Conservation (phyloP, 768 basidiomycete species). For the Mycena rosella region DNA sequence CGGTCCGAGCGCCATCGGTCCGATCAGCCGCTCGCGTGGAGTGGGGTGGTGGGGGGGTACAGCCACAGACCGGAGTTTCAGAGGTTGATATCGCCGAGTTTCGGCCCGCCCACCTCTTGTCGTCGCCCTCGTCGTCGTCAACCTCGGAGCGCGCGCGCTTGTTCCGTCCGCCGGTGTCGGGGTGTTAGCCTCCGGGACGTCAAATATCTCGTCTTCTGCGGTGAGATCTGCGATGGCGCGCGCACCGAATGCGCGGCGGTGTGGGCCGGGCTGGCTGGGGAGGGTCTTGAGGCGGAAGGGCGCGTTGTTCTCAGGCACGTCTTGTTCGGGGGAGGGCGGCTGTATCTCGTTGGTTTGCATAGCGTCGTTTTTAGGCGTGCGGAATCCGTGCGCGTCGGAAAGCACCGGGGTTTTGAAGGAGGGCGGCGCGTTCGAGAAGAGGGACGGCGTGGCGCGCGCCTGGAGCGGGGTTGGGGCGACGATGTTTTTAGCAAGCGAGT, state of each 20-base stretch:
- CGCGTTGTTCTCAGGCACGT: neutral
- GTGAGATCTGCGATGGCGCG: conserved; percentile 6
- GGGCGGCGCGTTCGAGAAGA: conserved; percentile 18
- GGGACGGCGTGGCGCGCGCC: conserved; percentile 13
- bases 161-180: neutral
- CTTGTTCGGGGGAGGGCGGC: neutral
- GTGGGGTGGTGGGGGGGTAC: too few species aligned
- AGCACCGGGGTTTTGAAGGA: conserved; percentile 30
- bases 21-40: too few species aligned
- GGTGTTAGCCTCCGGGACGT: conserved; percentile 5
- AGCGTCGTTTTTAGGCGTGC: neutral
- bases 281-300: conserved; percentile 13
- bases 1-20: too few species aligned
- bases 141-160: conserved; percentile 27
- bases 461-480: conserved; percentile 29
- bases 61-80: too few species aligned
- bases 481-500: conserved; percentile 9
- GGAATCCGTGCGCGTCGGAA: conserved; percentile 14
- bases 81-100: too few species aligned
- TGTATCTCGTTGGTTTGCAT: neutral
- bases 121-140: conserved; percentile 23
- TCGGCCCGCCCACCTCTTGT: too few species aligned
- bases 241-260: conserved; percentile 22
- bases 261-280: conserved; percentile 25
- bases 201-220: conserved; percentile 23